Evolutionary conservation across 805 yeast species (phyloP).

Genomic region (Ogataea nitratoaversa): DNA sequence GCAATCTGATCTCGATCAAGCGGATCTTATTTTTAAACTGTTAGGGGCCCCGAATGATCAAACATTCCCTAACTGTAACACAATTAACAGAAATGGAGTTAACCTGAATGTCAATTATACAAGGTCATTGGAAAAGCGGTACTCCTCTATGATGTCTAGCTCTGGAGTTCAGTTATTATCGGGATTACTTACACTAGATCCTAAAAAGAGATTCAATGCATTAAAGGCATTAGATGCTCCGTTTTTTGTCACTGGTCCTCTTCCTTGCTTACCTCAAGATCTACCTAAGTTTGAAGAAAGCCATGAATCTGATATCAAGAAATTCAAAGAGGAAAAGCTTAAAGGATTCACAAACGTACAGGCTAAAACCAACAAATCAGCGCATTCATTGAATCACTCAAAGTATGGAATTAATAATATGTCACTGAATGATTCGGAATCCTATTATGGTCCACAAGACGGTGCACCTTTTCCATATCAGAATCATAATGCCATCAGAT

Average conservation of each 20-base stretch:
- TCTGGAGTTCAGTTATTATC: slow-evolving; percentile 54
- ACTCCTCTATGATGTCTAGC: slow-evolving; percentile 32
- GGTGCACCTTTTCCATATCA: background rate
- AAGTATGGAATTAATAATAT: slow-evolving; percentile 11
- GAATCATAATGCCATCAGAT: background rate
- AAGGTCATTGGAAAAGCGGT: slow-evolving; percentile 47
- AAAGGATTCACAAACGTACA: slow-evolving; percentile 4
- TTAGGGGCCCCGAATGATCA: slow-evolving; percentile 72
- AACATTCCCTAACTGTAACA: slow-evolving; percentile 57
- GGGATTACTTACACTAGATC: slow-evolving; percentile 65
- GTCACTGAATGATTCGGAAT: slow-evolving; percentile 1
- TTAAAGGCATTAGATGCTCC: slow-evolving; percentile 65
- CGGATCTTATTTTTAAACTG: slow-evolving; percentile 71
- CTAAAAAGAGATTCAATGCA: slow-evolving; percentile 72
- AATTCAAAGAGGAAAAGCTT: slow-evolving; percentile 40
- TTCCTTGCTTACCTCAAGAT: slow-evolving; percentile 50
- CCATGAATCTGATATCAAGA: slow-evolving; percentile 79
- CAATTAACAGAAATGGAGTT: slow-evolving; percentile 53
- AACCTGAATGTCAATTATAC: slow-evolving; percentile 26
- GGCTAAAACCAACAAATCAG: slow-evolving; percentile 4
- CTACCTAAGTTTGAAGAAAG: slow-evolving; percentile 76
- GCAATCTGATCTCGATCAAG: slow-evolving; percentile 81
- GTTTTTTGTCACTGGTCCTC: slow-evolving; percentile 66
- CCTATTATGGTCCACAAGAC: background rate
- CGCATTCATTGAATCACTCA: slow-evolving; percentile 17